Evolutionary conservation across 192 early-diverging fungal genomes (phyloP), one percentile per base, ranked within the genome.

Genomic region (Coemansia sp.): DNA sequence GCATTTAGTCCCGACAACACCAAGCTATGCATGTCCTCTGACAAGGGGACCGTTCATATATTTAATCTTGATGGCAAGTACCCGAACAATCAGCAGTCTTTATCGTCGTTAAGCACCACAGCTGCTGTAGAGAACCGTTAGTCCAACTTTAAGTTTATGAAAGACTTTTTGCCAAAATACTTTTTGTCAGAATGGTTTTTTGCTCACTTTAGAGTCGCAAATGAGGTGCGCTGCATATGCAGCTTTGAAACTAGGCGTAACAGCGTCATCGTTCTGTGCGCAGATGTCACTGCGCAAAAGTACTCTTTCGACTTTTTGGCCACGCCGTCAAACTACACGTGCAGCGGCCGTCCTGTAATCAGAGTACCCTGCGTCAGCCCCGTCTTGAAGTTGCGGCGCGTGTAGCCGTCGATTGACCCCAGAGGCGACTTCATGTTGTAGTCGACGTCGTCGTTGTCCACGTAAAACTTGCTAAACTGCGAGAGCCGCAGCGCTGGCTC

Each of bases 251-350:
- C 75, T 52, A 85, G 90, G 66, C 85, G 85, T 55, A 87, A 90
- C 64, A 86, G 85, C 46, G 81, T 92, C 22, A 80, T 92, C 41
- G 87, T 86, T n/a, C 77, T 95, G 33, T 95, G 93, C 66, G 88
- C 90, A 0, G 89, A 95, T 40, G 93, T 92, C 25, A 89, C 85
- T 33, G 86, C 83, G 17, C 91, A 93, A 67, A 90, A 87, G 56
- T 92, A 90, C 67, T 80, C 84, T 19, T 90, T 92, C 58, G 91
- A 94, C 63, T 81, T n/a, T n/a, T 44, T 74, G 8, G 83, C 81
- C 0, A 80, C 67, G 15, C 80, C 72, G 19, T 81, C 73, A 55
- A 83, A 82, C 23, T 61, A 44, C 49, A 83, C 77, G 33, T 54
- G 56, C 57, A 85, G 68, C n/a, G 73, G 63, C 8, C 75, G 63